Evolutionary conservation across 1,284 basidiomycete genomes (phyloP), one percentile per base, ranked within the genome.

Genomic region (Puccinia triticina): DNA sequence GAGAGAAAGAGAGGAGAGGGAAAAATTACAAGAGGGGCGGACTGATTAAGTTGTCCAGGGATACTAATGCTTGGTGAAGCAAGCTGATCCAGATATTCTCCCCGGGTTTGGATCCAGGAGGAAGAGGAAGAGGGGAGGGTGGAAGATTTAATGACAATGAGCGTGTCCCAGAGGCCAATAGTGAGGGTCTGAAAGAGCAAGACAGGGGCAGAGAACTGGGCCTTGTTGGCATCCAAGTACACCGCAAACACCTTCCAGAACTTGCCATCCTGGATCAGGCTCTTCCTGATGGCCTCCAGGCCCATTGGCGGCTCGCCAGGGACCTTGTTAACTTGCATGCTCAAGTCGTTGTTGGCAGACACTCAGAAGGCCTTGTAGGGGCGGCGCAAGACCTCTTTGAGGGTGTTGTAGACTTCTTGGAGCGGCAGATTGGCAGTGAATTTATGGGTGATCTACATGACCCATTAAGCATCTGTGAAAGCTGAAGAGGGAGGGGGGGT

Each of bases 31-130:
- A n/a, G n/a, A n/a, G n/a, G n/a, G 34, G 43, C 34, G 12, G 34
- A 75, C 72, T 75, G 72, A 75, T 75, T 2, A 53, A 75, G n/a
- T 57, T 29, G 37, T 75, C 72, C 18, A 75, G 29, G 4, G 29
- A 16, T 37, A 40, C 72, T 1, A 75, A 26, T 10, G 46, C 50
- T n/a, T 53, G 72, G 7, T 75, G 72, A 37, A 75, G 29, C 34
- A 75, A 40, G 10, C 23, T 50, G 53, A 75, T 75, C 72, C 72
- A 75, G 29, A 57, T 48, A n/a, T 75, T 75, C 1, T 4, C 16
- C 2, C 43, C 21, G 43, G 5, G 69, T 50, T 46, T 50, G 23
- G 66, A 29, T 26, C 23, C 32, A 14, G 40, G 11, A 14, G 23
- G 66, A 37, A 11, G 66, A 61, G 26, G 59, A 26, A n/a, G 7